Conservation (phyloP, 257 asterid species). For the Cordia subcordata region DNA sequence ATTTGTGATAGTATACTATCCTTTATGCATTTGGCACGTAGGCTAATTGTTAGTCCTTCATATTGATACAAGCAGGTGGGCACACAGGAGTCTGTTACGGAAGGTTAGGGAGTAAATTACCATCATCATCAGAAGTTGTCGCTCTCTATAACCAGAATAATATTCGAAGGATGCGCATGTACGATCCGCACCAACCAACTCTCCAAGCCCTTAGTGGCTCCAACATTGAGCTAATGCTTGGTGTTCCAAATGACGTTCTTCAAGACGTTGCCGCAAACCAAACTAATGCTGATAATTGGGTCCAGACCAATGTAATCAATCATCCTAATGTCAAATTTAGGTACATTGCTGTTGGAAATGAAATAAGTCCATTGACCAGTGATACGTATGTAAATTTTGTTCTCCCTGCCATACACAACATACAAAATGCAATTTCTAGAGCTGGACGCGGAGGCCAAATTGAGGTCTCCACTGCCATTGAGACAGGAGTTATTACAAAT, state of each 20-base stretch:
- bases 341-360: constrained; percentile 63
- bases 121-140: constrained; percentile 24
- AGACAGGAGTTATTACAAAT: constrained; percentile 16
- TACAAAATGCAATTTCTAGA: constrained; percentile 19
- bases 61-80: constrained; percentile 15
- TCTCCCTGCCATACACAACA: constrained; percentile 31
- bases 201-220: constrained; percentile 31
- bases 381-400: constrained; percentile 15
- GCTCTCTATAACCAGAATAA: constrained; percentile 21
- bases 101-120: constrained; percentile 19
- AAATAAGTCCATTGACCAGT: constrained; percentile 26
- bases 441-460: constrained; percentile 9
- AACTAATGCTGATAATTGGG: constrained; percentile 51
- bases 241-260: constrained; percentile 31
- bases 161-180: constrained; percentile 26
- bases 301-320: constrained; percentile 47
- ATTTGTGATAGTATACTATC: too few species aligned
- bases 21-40: too few species aligned
- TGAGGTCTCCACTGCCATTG: constrained; percentile 31
- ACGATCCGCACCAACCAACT: constrained; percentile 26
- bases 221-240: constrained; percentile 28
- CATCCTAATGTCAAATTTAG: constrained; percentile 28
- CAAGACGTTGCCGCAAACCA: constrained; percentile 31
- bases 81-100: constrained; percentile 36
- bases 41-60: too few species aligned